A percentile compares a stretch with the other conserved stretches of the same genome.
Conservation (phyloP, 129 eudicot species). For the Scalesia atractyloides region DNA sequence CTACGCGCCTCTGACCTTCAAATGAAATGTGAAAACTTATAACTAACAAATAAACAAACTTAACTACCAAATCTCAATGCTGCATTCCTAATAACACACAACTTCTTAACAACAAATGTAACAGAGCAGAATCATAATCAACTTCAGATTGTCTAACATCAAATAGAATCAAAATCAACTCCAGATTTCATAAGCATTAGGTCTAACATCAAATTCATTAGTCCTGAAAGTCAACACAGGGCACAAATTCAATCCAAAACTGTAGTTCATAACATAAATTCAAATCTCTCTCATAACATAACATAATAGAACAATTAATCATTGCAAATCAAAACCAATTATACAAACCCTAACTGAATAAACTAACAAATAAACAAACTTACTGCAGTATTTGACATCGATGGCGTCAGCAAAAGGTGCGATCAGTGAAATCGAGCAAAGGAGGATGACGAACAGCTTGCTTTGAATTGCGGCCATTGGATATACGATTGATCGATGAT, state of each 20-base stretch:
- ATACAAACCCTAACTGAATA: slow-evolving; percentile 4
- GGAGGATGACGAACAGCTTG: slow-evolving; percentile 27
- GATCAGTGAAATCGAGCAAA: slow-evolving; percentile 33
- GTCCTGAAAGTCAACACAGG: slow-evolving; percentile 15
- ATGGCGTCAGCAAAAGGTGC: slow-evolving; percentile 42
- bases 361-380: slow-evolving; percentile 1
- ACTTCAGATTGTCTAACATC: not conserved
- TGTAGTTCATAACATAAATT: not conserved
- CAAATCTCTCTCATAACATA: not conserved
- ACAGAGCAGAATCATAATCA: too few species aligned
- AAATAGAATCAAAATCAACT: too few species aligned
- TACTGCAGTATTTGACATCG: slow-evolving; percentile 58
- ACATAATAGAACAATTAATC: not conserved
- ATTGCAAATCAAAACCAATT: not conserved
- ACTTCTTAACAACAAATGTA: not conserved
- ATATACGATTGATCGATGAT: not conserved
- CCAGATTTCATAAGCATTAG: not conserved
- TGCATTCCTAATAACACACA: too few species aligned
- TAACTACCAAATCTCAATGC: not conserved
- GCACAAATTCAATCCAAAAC: slow-evolving; percentile 3
- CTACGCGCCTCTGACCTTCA: not conserved
- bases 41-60: too few species aligned
- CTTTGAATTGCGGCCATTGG: slow-evolving; percentile 43
- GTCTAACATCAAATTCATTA: too few species aligned
- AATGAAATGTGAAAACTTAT: too few species aligned